A percentile compares a stretch with the other conserved stretches of the same genome.
phyloP scores from a whole-genome alignment of 2,329 filamentous ascomycete genomes.

The Fusarium sp. region DNA sequence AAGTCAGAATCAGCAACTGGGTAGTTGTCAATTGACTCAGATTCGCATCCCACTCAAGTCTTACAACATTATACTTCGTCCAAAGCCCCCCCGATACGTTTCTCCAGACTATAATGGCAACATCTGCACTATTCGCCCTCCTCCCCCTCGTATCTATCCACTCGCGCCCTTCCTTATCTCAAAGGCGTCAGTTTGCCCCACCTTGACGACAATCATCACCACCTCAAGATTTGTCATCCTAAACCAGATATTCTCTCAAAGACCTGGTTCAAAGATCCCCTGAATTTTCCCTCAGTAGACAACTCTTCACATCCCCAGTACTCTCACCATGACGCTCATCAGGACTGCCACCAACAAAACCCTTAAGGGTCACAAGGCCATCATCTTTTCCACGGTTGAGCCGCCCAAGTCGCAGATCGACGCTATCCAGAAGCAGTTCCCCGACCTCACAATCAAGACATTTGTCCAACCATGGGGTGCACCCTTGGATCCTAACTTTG shows the following conservation, averaged over 20 bases:
- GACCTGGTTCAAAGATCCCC: neutral
- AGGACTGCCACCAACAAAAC: constrained; percentile 52
- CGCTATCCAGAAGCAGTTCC: constrained; percentile 57
- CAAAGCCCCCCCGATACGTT: neutral
- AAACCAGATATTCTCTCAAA: constrained; percentile 12
- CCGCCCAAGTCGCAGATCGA: constrained; percentile 55
- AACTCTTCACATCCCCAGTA: fast-evolving
- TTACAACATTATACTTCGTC: neutral
- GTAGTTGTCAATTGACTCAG: neutral
- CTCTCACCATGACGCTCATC: constrained; percentile 38
- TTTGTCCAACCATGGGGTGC: constrained; percentile 51
- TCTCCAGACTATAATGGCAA: constrained; percentile 33
- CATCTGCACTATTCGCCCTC: constrained; percentile 32
- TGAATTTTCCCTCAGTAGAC: fast-evolving
- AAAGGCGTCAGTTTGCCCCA: constrained; percentile 47
- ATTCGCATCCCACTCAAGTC: neutral
- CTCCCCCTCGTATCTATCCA: constrained; percentile 5
- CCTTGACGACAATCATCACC: constrained; percentile 42
- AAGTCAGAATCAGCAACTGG: neutral
- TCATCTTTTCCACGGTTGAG: constrained; percentile 57
- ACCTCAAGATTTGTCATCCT: constrained; percentile 43
- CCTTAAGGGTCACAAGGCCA: constrained; percentile 64
- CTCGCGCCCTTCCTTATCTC: constrained; percentile 4
- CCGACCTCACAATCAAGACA: constrained; percentile 60
- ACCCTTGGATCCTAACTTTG: constrained; percentile 45